Base-by-base conservation (phyloP, 148 eudicot species). In the Bassia scoparia region DNA sequence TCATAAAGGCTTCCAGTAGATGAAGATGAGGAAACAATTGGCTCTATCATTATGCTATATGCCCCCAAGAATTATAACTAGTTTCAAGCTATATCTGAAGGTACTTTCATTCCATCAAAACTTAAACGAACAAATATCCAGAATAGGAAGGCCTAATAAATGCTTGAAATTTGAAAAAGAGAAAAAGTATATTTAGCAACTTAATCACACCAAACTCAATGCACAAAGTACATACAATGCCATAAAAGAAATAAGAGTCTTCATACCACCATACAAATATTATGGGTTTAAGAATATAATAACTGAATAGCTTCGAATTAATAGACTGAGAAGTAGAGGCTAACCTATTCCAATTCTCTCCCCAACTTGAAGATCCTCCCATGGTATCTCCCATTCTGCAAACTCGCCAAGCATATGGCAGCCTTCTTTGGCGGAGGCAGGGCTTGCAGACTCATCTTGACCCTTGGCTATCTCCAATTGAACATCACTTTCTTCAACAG, bases 291-390 rank as follows among this genome's bases (percentile, higher is more conserved):
- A 59, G 34, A 15, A 60, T 67, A 49, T 10, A 23, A 37, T 4
- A 10, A 8, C 50, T 37, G 11, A 21, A n/a, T 27, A 30, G 31
- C 31, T 68, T 50, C 29, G 4, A 55, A 68, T 9, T 29, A 60
- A 18, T 20, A 64, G 43, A 56, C 23, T 50, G 66, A 30, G 3
- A 56, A 21, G 69, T 54, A 72, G 30, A 58, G 73, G 61, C 81
- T 83, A 78, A 95, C 98, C 98, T 82, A 95, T 89, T 24, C 97
- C 98, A 82, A 95, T 88, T 49, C 98, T 89, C 76, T 89, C 97
- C 69, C 93, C 97, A 65, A 91, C 83, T 79, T 86, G 90, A 62
- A 95, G 97, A 84, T 89, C 89, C 79, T 95, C 96, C 98, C 98
- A 95, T 29, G 84, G 89, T 77, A 95, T 91, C 80, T 95, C 97